A percentile compares a stretch with the other conserved stretches of the same genome.
Conservation (phyloP, 2,329 filamentous ascomycete species). For the Epichloe coenophiala region DNA sequence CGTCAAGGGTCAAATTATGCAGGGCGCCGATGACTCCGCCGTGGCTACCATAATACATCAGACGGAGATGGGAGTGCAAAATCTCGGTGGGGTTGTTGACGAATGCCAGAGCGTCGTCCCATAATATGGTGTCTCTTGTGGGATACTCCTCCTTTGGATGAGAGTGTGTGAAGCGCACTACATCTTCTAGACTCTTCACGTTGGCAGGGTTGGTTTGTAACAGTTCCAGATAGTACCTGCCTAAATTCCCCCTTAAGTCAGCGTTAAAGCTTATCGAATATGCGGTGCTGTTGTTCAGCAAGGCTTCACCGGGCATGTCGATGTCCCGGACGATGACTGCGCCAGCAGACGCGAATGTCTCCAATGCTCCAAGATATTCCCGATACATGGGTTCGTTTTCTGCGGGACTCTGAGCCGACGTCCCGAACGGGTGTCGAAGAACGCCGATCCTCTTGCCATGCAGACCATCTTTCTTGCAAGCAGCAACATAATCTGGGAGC, state of each 20-base stretch:
- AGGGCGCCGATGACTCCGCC: constrained; percentile 47
- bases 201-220: constrained; percentile 45
- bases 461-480: constrained; percentile 24
- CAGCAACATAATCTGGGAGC: too few relatives aligned
- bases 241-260: constrained; percentile 44
- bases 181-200: constrained; percentile 35
- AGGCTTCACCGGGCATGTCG: constrained; percentile 14
- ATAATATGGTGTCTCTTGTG: constrained; percentile 38
- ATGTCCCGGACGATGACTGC: constrained; percentile 38
- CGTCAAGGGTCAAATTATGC: constrained; percentile 38
- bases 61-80: constrained; percentile 42
- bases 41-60: constrained; percentile 37
- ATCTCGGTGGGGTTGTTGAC: constrained; percentile 42
- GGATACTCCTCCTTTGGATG: constrained; percentile 43
- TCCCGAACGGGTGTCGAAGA: constrained; percentile 32
- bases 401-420: constrained; percentile 16
- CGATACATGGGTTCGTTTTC: not conserved
- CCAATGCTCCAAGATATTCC: constrained; percentile 38
- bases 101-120: constrained; percentile 39
- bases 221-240: constrained; percentile 36
- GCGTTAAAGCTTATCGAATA: constrained; percentile 25
- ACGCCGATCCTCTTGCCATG: constrained; percentile 49
- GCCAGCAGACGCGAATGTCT: constrained; percentile 38
- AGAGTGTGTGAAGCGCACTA: constrained; percentile 40
- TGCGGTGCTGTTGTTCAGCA: constrained; percentile 21